Conservation (phyloP, 2,329 filamentous ascomycete species). For the Albifimbria verrucaria region DNA sequence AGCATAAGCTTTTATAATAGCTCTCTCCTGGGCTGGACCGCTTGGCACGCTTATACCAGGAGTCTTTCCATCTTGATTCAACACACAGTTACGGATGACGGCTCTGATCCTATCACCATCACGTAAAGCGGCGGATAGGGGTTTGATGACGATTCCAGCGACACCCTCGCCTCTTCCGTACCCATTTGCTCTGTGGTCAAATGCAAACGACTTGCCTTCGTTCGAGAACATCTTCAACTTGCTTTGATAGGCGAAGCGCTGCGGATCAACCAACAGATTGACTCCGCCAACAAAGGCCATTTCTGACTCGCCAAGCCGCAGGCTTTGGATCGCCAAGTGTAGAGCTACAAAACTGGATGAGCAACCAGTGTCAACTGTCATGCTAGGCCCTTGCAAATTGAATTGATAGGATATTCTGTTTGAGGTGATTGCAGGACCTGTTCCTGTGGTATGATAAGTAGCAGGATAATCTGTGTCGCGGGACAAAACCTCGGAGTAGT, state of each 20-base stretch:
- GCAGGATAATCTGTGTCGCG: constrained; percentile 38
- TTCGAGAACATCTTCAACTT: constrained; percentile 18
- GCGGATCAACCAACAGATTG: constrained; percentile 21
- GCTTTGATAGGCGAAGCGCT: constrained; percentile 19
- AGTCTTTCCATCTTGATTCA: constrained; percentile 39
- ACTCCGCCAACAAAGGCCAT: constrained; percentile 23
- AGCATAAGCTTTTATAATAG: constrained; percentile 31
- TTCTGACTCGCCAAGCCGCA: constrained; percentile 28
- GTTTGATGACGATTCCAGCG: constrained; percentile 40
- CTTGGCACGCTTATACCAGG: constrained; percentile 36
- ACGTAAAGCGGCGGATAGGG: constrained; percentile 33
- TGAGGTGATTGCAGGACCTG: constrained; percentile 37
- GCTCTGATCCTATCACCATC: constrained; percentile 33
- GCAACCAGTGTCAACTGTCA: constrained; percentile 50
- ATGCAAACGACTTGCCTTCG: constrained; percentile 28
- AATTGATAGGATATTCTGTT: constrained; percentile 48
- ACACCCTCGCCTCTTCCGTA: constrained; percentile 47
- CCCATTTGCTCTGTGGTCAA: constrained; percentile 41
- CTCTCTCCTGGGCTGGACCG: constrained; percentile 27
- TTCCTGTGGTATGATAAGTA: constrained; percentile 44
- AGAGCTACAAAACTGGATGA: constrained; percentile 45
- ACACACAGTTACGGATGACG: constrained; percentile 33
- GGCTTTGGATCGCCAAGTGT: constrained; percentile 36
- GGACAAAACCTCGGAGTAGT: constrained; percentile 17
- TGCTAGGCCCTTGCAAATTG: constrained; percentile 42